phyloP scores from a whole-genome alignment of 1,284 basidiomycete species.

The Sporisorium graminicola region DNA sequence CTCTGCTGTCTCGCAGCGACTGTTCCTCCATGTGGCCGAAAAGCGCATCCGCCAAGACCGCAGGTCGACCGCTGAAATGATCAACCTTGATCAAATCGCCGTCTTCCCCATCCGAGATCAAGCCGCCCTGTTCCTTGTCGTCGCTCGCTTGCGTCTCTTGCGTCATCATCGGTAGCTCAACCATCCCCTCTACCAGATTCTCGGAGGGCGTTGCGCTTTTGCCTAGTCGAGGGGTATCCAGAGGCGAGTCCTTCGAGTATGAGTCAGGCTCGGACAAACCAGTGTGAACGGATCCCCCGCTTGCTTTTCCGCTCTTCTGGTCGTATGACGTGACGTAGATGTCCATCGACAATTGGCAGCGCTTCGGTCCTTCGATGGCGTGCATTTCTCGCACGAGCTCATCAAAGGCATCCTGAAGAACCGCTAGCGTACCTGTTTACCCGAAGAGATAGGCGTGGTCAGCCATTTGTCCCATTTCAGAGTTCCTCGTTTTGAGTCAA shows the following conservation, averaged over 20 bases:
- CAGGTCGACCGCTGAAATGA: slow-evolving; percentile 11
- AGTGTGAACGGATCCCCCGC: neutral
- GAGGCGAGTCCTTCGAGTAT: slow-evolving; percentile 2
- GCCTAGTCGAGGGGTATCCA: neutral
- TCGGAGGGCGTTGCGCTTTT: slow-evolving; percentile 6
- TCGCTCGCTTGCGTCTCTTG: neutral
- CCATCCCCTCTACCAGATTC: neutral
- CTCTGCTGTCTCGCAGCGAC: slow-evolving; percentile 5
- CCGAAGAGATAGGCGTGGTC: neutral
- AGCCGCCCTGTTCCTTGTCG: neutral
- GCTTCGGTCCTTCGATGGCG: neutral
- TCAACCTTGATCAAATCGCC: slow-evolving; percentile 8
- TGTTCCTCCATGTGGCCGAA: slow-evolving; percentile 23
- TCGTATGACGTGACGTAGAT: slow-evolving; percentile 34
- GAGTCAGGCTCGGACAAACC: slow-evolving; percentile 10
- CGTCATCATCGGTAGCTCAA: slow-evolving; percentile 1
- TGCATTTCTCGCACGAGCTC: slow-evolving; percentile 16
- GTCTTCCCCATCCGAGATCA: slow-evolving; percentile 4
- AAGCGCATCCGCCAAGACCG: slow-evolving; percentile 3
- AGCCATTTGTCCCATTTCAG: neutral
- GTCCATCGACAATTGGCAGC: slow-evolving; percentile 21
- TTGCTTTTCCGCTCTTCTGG: neutral
- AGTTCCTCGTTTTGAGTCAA: neutral
- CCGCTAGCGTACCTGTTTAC: slow-evolving; percentile 12
- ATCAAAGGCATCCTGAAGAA: slow-evolving; percentile 17